Percentiles rank a stretch among this genome's conserved stretches.
Evolutionary conservation across 2,329 filamentous ascomycete genomes (phyloP).

Genomic region (Aspergillus tubingensis): DNA sequence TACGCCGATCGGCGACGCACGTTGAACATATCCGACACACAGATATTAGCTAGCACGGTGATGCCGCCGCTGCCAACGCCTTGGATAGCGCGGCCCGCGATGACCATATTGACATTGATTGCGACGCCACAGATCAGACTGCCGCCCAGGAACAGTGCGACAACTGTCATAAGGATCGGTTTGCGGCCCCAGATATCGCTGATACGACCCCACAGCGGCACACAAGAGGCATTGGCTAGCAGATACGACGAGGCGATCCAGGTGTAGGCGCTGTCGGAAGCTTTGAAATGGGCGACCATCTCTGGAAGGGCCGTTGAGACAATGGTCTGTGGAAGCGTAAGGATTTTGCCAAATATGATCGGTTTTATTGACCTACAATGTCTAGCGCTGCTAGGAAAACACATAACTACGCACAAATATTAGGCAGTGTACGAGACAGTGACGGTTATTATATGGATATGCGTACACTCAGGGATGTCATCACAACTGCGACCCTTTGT

Average conservation of each 20-base stretch:
- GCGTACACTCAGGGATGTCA: not conserved
- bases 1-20: constrained; percentile 37
- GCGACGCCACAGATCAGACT: constrained; percentile 56
- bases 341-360: not conserved
- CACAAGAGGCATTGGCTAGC: constrained; percentile 39
- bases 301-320: constrained; percentile 41
- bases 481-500: not conserved
- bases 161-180: constrained; percentile 56
- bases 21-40: constrained; percentile 60
- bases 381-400: constrained; percentile 2
- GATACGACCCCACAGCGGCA: constrained; percentile 46
- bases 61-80: constrained; percentile 61
- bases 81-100: constrained; percentile 59
- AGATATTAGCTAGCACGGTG: constrained; percentile 59
- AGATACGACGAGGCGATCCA: constrained; percentile 43
- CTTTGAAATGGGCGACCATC: constrained; percentile 35
- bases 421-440: not conserved
- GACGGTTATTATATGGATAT: not conserved
- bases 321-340: constrained; percentile 21
- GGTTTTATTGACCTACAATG: not conserved
- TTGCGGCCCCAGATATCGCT: constrained; percentile 61
- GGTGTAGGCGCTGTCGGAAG: constrained; percentile 37
- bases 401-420: not conserved
- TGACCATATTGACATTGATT: constrained; percentile 58
- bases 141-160: constrained; percentile 59